A percentile compares a stretch with the other conserved stretches of the same genome.
These are phyloP conservation scores for Haplosporangium gracile DNA, from an alignment of 192 early-diverging fungal species.

Conservation along the genomic window DNA sequence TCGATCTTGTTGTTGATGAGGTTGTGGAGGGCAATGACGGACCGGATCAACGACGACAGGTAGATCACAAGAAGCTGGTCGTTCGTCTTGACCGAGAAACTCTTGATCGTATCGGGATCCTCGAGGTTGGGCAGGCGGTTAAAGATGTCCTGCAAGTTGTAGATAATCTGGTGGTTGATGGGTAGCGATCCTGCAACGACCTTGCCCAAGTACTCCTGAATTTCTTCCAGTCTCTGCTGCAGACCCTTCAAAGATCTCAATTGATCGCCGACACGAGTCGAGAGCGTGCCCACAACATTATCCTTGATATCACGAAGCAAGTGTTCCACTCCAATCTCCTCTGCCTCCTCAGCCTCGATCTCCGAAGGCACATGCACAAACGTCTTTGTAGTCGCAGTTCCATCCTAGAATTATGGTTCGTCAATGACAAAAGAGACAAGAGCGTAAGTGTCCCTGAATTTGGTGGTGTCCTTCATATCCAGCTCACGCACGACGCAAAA, in stretches of 20 bases:
- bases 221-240: conserved; percentile 86
- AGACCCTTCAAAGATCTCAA: conserved; percentile 93
- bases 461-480: neutral
- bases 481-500: neutral
- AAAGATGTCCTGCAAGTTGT: conserved; percentile 99
- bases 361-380: conserved; percentile 96
- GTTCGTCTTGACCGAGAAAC: conserved; percentile 95
- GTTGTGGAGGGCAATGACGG: conserved; percentile 97
- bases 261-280: conserved; percentile 94
- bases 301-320: conserved; percentile 99
- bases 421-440: neutral
- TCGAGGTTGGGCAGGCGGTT: conserved; percentile 96
- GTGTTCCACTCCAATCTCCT: conserved; percentile 99
- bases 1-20: conserved; percentile 98
- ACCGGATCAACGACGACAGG: conserved; percentile 89
- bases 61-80: conserved; percentile 97
- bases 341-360: conserved; percentile 99
- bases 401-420: conserved; percentile 74
- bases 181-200: conserved; percentile 90
- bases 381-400: conserved; percentile 95
- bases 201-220: conserved; percentile 89
- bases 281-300: conserved; percentile 93
- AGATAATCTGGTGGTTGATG: conserved; percentile 96
- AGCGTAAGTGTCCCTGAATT: conserved; percentile 20
- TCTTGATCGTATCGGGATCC: conserved; percentile 79